Evolutionary conservation across 2,329 filamentous ascomycete species (phyloP).

Genomic region (Colletotrichum sp.): DNA sequence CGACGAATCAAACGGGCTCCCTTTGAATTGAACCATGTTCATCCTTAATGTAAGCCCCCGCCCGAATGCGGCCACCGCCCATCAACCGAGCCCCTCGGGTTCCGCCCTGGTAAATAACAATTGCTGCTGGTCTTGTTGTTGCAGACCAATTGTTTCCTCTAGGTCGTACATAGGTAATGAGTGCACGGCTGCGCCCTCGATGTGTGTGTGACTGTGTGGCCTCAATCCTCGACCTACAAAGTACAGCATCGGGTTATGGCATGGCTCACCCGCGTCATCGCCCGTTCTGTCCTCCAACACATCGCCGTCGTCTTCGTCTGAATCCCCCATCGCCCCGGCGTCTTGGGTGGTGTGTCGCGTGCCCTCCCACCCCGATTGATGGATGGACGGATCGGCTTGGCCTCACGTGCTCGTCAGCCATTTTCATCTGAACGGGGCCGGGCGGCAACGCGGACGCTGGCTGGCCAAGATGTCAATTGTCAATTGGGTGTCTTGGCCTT

Average conservation of each 20-base stretch:
- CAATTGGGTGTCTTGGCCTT: not conserved
- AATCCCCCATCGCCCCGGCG: not conserved
- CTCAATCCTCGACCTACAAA: not conserved
- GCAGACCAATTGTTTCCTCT: not conserved
- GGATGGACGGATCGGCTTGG: not conserved
- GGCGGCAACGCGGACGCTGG: not conserved
- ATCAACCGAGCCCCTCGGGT: not conserved
- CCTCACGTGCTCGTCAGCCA: not conserved
- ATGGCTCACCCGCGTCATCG: not conserved
- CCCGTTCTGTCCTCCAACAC: not conserved
- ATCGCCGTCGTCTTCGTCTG: not conserved
- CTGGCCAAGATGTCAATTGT: not conserved
- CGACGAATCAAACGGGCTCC: not conserved
- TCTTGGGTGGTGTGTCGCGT: not conserved
- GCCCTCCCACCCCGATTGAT: not conserved
- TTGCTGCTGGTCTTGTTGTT: not conserved
- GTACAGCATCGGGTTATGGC: not conserved
- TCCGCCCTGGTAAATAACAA: not conserved
- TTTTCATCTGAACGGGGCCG: not conserved
- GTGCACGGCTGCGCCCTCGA: not conserved
- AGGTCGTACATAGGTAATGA: not conserved
- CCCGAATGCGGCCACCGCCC: not conserved
- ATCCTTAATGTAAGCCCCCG: not conserved
- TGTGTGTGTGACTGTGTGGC: not conserved
- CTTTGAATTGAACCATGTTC: not conserved